Base-by-base conservation (phyloP, 495 filamentous ascomycete species). In the Aspergillus cavernicola region DNA sequence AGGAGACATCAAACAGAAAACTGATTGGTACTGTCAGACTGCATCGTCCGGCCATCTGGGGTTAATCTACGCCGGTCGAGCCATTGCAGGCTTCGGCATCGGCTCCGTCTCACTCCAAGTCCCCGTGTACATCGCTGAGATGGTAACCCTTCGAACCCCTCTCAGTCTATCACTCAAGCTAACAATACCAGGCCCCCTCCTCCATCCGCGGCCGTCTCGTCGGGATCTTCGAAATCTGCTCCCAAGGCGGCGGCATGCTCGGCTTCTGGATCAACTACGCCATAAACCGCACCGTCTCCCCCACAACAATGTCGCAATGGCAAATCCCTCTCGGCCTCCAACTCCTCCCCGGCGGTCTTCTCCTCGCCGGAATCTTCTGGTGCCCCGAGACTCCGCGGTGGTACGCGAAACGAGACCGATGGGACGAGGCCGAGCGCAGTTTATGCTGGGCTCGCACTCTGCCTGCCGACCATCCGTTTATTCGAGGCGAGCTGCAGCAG, bases 161-260 rank as follows among this genome's bases (percentile, higher is more conserved):
- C 24, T 28, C 24, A 28, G 4, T 9, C 24, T 28, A 9, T 9
- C 9, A 28, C 9, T 9, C 24, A 28, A 9, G 24, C 24, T 28
- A 4, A 28, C 24, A 4, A 28, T 9, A 28, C 1, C 82, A 88
- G 48, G 82, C 87, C 1, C 86, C 84, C 6, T 83, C 86, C 55
- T 79, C 84, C 50, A 87, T 87, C 53, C 81, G 88, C 39, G 88
- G 88, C 12, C 78, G 86, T 23, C 78, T 92, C 12, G 85, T 89
- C 32, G 82, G 84, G 23, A 75, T 86, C 42, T 88, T 81, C 58
- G 84, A 87, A 65, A 69, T 86, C 24, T 78, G 80, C 3, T 81
- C 78, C 69, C 85, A 87, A 65, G 67, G 81, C 44, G 84, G 81
- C n/a, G 78, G 79, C 9, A 66, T 85, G 9, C 69, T 81, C 23